Evolutionary conservation across 2,329 filamentous ascomycete genomes (phyloP).

Genomic region (Penicillium sp.): DNA sequence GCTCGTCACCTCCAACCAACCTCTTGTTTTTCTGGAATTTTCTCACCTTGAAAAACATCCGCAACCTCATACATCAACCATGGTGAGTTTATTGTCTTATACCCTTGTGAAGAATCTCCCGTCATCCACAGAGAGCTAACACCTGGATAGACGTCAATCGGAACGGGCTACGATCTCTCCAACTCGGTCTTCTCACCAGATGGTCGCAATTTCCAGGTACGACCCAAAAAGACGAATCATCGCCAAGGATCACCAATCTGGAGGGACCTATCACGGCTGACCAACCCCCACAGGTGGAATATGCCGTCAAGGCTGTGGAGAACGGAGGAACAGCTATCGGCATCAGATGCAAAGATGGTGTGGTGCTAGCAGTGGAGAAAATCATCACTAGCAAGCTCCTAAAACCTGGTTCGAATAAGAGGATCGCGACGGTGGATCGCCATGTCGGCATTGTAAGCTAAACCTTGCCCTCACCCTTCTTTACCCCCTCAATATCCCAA

Average conservation of each 20-base stretch:
- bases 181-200: conserved; percentile 99
- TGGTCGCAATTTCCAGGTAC: conserved; percentile 95
- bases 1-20: conserved; percentile 12
- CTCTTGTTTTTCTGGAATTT: background rate
- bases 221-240: background rate
- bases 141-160: conserved; percentile 84
- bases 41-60: background rate
- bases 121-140: conserved; percentile 13
- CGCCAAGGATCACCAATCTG: background rate
- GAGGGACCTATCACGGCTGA: conserved; percentile 11
- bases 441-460: conserved; percentile 83
- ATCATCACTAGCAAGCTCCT: conserved; percentile 92
- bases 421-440: conserved; percentile 91
- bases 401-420: conserved; percentile 93
- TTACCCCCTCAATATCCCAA: background rate
- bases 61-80: conserved; percentile 5
- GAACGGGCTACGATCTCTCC: conserved; percentile 97
- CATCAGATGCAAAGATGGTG: conserved; percentile 94
- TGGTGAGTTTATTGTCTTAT: conserved; percentile 13
- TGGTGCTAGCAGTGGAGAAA: conserved; percentile 96
- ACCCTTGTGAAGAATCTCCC: background rate
- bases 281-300: conserved; percentile 67
- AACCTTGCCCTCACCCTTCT: background rate
- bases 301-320: conserved; percentile 97
- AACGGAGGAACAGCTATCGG: conserved; percentile 95